Conservation (phyloP, 495 filamentous ascomycete genomes). For the Penicillium egyptiacum region DNA sequence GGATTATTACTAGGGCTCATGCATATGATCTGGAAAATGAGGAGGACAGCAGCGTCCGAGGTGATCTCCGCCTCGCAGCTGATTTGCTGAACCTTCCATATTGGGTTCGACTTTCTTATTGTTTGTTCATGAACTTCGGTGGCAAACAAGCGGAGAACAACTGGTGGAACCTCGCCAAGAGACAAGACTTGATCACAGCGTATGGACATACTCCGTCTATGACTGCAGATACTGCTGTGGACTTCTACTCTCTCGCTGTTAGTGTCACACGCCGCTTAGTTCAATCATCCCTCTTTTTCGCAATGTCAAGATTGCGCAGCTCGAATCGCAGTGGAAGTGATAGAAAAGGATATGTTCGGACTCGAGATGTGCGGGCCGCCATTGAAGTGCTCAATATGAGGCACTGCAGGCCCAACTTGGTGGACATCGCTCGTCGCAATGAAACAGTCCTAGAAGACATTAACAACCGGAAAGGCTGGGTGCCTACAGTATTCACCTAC, state of each 20-base stretch:
- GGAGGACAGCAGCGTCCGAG: conserved; percentile 22
- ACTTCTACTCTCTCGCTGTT: conserved; percentile 68
- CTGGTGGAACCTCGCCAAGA: conserved; percentile 55
- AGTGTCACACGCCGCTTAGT: conserved; percentile 69
- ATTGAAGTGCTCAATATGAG: conserved; percentile 50
- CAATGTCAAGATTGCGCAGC: conserved; percentile 55
- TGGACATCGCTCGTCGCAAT: conserved; percentile 60
- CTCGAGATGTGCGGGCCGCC: conserved; percentile 65
- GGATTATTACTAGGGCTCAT: conserved; percentile 50
- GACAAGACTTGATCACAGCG: conserved; percentile 11
- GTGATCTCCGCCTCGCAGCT: conserved; percentile 47
- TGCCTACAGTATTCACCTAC: conserved; percentile 33
- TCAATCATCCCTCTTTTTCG: conserved; percentile 63
- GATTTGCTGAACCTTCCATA: conserved; percentile 56
- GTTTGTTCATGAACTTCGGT: conserved; percentile 76
- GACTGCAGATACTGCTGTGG: conserved; percentile 64
- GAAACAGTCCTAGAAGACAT: conserved; percentile 55
- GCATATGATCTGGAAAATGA: conserved; percentile 29
- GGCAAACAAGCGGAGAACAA: conserved; percentile 56
- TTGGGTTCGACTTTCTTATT: conserved; percentile 65
- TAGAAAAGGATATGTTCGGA: conserved; percentile 44
- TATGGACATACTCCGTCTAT: conserved; percentile 60
- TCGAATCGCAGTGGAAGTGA: conserved; percentile 37
- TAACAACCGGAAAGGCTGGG: conserved; percentile 31
- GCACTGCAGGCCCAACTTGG: conserved; percentile 47